phyloP scores from a whole-genome alignment of 2,329 filamentous ascomycete species.

The Neocucurbitaria cava region DNA sequence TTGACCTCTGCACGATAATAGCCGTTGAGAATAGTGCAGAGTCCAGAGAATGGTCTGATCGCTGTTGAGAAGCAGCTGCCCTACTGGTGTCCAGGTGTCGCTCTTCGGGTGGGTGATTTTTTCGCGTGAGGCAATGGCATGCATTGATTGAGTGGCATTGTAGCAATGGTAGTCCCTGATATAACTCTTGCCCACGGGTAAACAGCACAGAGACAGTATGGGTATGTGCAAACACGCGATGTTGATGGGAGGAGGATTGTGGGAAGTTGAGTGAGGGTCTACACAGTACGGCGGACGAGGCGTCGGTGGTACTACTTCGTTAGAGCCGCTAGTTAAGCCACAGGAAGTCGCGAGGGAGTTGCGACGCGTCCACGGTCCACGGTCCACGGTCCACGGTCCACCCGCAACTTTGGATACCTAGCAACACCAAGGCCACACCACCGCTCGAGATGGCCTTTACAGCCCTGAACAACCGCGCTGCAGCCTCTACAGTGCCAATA shows the following conservation, averaged over 20 bases:
- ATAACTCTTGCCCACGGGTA: not conserved
- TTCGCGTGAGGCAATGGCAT: not conserved
- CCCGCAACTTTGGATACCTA: constrained; percentile 1
- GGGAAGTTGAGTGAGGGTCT: no score
- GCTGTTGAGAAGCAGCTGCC: no score
- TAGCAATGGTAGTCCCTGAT: not conserved
- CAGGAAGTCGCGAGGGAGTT: constrained; percentile 17
- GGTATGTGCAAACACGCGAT: not conserved
- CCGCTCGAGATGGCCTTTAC: constrained; percentile 29
- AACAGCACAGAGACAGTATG: not conserved
- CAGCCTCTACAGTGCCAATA: constrained; percentile 11
- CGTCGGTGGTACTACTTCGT: constrained; percentile 16
- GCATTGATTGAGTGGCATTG: not conserved
- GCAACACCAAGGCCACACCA: constrained; percentile 12
- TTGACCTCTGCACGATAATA: not conserved
- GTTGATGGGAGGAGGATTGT: not conserved
- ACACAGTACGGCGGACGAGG: no score
- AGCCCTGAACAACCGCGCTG: constrained; percentile 26
- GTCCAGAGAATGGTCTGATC: not conserved
- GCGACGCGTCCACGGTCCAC: constrained; percentile 26
- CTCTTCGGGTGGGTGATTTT: no score
- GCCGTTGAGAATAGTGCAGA: no score
- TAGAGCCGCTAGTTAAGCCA: constrained; percentile 15
- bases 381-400: no score
- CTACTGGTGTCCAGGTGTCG: not conserved